Percentiles rank a stretch among this genome's conserved stretches.
Evolutionary conservation across 176 grass and related monocot genomes (phyloP).

Genomic region (Elymus sibiricus): DNA sequence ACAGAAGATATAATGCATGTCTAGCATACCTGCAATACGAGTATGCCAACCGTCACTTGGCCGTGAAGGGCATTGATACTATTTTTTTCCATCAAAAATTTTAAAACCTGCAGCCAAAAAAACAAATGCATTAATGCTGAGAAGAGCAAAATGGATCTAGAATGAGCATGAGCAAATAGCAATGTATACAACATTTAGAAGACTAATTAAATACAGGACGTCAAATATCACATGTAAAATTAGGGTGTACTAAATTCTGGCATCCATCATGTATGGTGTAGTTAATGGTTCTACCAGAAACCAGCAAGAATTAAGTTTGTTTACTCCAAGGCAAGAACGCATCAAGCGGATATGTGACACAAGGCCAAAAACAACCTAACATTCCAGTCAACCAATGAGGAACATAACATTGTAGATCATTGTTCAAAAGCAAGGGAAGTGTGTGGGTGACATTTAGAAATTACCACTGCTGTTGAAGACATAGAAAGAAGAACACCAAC

Average conservation of each 20-base stretch:
- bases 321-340: neutral
- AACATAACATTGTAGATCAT: neutral
- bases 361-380: neutral
- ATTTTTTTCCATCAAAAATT: slow-evolving; percentile 98
- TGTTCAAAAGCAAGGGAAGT: neutral
- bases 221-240: neutral
- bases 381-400: neutral
- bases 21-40: slow-evolving; percentile 79
- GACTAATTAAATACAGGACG: neutral
- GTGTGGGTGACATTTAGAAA: slow-evolving; percentile 6
- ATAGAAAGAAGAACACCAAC: slow-evolving; percentile 97
- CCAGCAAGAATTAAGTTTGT: neutral
- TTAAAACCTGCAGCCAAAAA: slow-evolving; percentile 68
- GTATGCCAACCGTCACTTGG: slow-evolving; percentile 93
- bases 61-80: slow-evolving; percentile 96
- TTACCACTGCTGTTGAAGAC: slow-evolving; percentile 98
- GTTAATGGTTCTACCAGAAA: neutral
- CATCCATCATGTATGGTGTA: neutral
- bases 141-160: slow-evolving; percentile 9
- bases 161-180: neutral
- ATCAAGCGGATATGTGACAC: neutral
- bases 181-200: slow-evolving; percentile 1
- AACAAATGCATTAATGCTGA: neutral
- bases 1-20: slow-evolving; percentile 15
- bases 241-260: neutral